Evolutionary conservation across 805 yeast species (phyloP), one percentile per base, ranked within the genome.

Genomic region (Schwanniomyces pseudopolymorphus): DNA sequence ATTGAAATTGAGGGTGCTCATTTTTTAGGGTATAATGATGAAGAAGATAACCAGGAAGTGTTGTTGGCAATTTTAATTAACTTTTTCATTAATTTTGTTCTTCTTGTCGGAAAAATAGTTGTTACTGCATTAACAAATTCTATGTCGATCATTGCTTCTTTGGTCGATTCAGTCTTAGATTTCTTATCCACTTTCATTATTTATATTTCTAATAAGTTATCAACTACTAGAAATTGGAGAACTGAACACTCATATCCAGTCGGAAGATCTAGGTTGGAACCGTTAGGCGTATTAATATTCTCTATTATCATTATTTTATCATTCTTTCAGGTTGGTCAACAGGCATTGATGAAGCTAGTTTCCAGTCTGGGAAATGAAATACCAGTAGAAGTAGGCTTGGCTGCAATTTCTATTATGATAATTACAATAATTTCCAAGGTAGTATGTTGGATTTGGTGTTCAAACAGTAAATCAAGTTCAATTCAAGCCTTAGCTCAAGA

Each of bases 401-500:
- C 77, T n/a, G 75, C 90, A 0, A 60, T 79, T 1, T 46, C 57
- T 0, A 84, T 87, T 47, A 87, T 87, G 94, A 42, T 72, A 0
- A 45, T 76, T 14, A 87, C 95, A 0, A 81, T 87, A 16, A 56
- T 78, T 3, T 70, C 79, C 24, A 87, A 87, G 57, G 53, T 82
- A 5, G 74, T 70, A 1, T 83, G 89, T 55, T 87, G 80, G 74
- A 24, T 78, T 10, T 79, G 87, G 80, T 87, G 92, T 58, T 67
- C 77, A 33, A 64, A 70, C 11, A 76, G 85, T 49, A 66, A 74
- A 14, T 83, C 89, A 13, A 78, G 85, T 14, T 81, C 90, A 0
- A 84, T 87, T 2, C 85, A 82, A 57, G 95, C 95, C 0, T 68
- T 87, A 45, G 88, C 91, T 1, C 92, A 86, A 62, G 95, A 87